phyloP scores from a whole-genome alignment of 768 basidiomycete species.

The Leccinellum rugosiceps region DNA sequence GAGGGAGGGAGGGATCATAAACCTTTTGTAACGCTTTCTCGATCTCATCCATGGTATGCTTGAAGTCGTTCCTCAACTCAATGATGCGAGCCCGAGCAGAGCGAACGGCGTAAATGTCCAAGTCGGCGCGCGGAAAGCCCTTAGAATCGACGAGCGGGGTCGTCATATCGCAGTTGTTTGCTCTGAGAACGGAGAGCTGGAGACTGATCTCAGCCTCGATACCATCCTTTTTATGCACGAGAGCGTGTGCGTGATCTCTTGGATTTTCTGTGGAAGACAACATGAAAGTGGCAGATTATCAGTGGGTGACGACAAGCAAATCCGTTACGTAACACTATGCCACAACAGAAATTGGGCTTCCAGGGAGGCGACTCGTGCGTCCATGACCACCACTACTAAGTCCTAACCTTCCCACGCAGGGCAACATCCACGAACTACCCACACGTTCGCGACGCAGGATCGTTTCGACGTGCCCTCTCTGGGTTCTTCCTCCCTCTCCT shows the following conservation, averaged over 20 bases:
- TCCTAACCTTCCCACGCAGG: no score
- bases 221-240: conserved; percentile 66
- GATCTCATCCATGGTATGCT: conserved; percentile 61
- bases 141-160: conserved; percentile 80
- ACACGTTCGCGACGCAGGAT: not conserved
- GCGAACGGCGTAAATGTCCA: conserved; percentile 80
- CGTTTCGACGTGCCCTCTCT: not conserved
- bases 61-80: conserved; percentile 77
- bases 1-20: conserved; percentile 46
- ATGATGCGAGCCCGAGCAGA: conserved; percentile 74
- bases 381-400: no score
- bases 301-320: no score
- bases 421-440: not conserved
- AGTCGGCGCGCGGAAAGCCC: conserved; percentile 85
- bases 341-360: no score
- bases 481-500: no score
- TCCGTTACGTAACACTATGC: not conserved
- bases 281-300: conserved; percentile 28
- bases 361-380: no score
- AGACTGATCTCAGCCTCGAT: conserved; percentile 71
- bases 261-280: conserved; percentile 42
- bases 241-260: conserved; percentile 54
- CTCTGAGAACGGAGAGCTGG: conserved; percentile 58
- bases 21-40: conserved; percentile 65
- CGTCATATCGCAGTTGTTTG: conserved; percentile 61